These are phyloP conservation scores for Ganoderma sp. DNA, from an alignment of 1,284 basidiomycete species.

Conservation along the genomic window DNA sequence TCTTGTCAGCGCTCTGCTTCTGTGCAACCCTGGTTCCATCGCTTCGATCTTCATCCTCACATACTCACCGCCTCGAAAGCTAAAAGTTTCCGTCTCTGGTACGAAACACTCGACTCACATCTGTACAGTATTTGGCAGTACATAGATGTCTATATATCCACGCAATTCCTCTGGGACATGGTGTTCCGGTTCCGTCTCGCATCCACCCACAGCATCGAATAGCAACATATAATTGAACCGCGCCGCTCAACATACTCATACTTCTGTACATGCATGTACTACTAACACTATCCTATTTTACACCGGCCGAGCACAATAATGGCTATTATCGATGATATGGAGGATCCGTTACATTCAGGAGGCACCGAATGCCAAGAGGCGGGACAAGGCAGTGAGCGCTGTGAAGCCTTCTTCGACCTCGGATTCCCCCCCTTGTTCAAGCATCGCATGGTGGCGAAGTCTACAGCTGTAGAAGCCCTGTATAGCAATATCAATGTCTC, in stretches of 20 bases:
- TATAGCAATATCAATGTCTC: neutral
- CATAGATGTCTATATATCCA: neutral
- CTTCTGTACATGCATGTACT: neutral
- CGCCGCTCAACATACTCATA: neutral
- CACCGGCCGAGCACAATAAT: neutral
- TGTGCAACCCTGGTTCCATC: neutral
- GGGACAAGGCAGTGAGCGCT: neutral
- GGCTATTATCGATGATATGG: neutral
- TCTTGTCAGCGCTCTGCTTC: neutral
- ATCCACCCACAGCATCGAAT: neutral
- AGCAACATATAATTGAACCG: neutral
- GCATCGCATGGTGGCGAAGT: neutral
- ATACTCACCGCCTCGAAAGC: neutral
- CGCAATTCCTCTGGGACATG: neutral
- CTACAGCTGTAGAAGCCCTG: neutral
- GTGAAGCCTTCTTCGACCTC: neutral
- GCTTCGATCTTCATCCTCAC: conserved; percentile 6
- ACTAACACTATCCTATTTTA: neutral
- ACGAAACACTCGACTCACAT: neutral
- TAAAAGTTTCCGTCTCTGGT: neutral
- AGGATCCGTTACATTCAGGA: neutral
- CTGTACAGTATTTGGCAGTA: neutral
- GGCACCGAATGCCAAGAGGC: neutral
- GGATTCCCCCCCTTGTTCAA: neutral
- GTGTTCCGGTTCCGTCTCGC: neutral